Base-by-base conservation (phyloP, 768 basidiomycete species). In the Trametes cingulata region DNA sequence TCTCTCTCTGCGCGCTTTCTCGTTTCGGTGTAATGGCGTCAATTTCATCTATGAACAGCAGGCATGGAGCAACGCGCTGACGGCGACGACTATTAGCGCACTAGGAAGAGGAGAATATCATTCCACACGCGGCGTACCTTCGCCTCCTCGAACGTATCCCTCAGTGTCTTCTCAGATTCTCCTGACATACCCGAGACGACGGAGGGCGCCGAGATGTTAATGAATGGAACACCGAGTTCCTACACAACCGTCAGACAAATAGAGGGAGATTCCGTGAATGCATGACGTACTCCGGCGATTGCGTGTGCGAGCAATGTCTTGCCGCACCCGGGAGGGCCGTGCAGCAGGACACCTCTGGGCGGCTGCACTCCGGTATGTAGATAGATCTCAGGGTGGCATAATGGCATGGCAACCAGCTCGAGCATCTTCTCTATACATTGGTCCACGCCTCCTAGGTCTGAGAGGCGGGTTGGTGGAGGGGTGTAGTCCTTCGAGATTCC, bases 101-200 rank as follows among this genome's bases (percentile, higher is more conserved):
- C 3, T 14, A n/a, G n/a, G n/a, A n/a, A n/a, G 15, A 25, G 37
- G 8, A 42, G 17, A 29, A n/a, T 8, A 52, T 7, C 5, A 42
- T 2, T 45, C 1, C n/a, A 40, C 60, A 25, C 50, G 36, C 19
- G 41, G 1, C 78, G 5, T 29, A 93, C 94, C 77, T 93, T 95
- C 6, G 97, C 97, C 72, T 98, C 96, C 29, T 97, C 96, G 69
- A 99, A 99, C 0, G 93, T 95, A 69, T 98, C 96, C 42, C 97
- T 78, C 5, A 99, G 76, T 0, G 94, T 95, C 78, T 96, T 98
- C 72, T 99, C 97, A 0, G 93, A 95, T 73, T 99, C 97, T 46
- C 97, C 97, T 0, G 94, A 97, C 94, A 98, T 97, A 1, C 97
- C 96, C 2, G 92, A 95, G 8, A 99, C 94, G 59, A 99, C 90